Evolutionary conservation across 305 asterid genomes (phyloP).

Genomic region (Fraxinus albicans): DNA sequence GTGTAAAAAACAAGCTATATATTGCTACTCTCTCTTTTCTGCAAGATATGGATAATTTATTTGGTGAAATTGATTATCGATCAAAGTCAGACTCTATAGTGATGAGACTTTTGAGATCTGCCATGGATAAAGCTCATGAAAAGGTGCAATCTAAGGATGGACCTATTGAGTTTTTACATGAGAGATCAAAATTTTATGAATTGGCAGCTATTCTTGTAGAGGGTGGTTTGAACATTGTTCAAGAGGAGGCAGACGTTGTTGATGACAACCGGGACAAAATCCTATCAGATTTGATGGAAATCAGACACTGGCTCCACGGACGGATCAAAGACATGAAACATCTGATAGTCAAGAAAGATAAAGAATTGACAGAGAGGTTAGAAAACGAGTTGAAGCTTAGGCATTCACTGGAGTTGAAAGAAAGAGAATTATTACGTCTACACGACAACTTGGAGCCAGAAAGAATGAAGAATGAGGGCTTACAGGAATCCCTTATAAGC

Average conservation of each 20-base stretch:
- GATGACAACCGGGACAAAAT: conserved; percentile 54
- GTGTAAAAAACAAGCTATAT: neutral
- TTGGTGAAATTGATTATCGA: conserved; percentile 55
- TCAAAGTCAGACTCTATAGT: conserved; percentile 59
- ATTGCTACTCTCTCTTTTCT: neutral
- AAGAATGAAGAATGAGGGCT: conserved; percentile 22
- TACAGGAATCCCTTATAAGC: conserved; percentile 17
- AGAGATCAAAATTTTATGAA: conserved; percentile 63
- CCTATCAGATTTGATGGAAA: conserved; percentile 57
- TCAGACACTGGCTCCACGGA: conserved; percentile 59
- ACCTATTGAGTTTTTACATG: conserved; percentile 67
- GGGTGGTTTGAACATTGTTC: conserved; percentile 54
- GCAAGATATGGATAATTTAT: conserved; percentile 53
- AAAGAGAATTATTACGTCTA: conserved; percentile 38
- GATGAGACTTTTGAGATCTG: conserved; percentile 69
- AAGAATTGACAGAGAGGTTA: conserved; percentile 48
- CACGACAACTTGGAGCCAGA: conserved; percentile 40
- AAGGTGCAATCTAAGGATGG: conserved; percentile 65
- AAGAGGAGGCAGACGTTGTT: conserved; percentile 51
- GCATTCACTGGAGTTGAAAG: conserved; percentile 50
- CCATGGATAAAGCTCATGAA: conserved; percentile 79
- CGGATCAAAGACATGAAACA: conserved; percentile 55
- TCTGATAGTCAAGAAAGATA: conserved; percentile 58
- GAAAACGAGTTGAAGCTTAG: conserved; percentile 55
- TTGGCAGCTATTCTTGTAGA: conserved; percentile 73